Base-by-base conservation (phyloP, 1,284 basidiomycete genomes). In the Irpex sp. region DNA sequence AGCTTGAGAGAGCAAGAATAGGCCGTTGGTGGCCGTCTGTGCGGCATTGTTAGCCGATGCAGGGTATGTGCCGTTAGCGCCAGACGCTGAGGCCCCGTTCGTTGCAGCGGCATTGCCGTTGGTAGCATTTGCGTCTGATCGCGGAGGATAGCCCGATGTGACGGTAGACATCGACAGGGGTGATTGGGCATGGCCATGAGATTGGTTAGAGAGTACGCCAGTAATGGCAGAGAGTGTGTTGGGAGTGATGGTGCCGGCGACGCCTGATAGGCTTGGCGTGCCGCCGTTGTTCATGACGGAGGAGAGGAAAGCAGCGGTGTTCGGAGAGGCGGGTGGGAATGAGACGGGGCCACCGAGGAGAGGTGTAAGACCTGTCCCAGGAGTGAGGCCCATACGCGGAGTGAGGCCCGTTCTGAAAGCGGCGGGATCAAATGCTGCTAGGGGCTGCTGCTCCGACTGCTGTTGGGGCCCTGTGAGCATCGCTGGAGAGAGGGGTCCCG, bases 401-500 rank as follows among this genome's bases (percentile, higher is more conserved):
- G 92, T 94, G 71, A 94, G 89, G 50, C 93, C 93, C 1, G 90
- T 84, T 51, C 91, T 87, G 73, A 94, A 93, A 7, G 86, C 84
- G 68, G 86, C 75, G 50, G 89, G 85, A 71, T 96, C 94, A 72
- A 94, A 96, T 62, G 74, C 70, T 36, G 75, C 71, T 51, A 72
- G 68, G 15, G 72, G 66, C 57, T 59, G 63, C 31, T 59, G 63
- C 33, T 72, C 61, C 72, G 73, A 57, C 69, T 70, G 67, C 67
- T 71, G 69, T 72, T 90, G 87, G 1, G 95, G 95, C 13, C 93
- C 95, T 37, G 93, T 89, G 63, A 98, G 89, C 93, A 98, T 97
- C 63, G 96, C 95, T 46, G 96, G 95, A 5, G 92, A 94, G 47
- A 98, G 86, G 1, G 95, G 96, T 4, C 96, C 96, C 0, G 94